These are phyloP conservation scores for Orobanche coerulescens DNA, from an alignment of 257 asterid species.

Conservation along the genomic window DNA sequence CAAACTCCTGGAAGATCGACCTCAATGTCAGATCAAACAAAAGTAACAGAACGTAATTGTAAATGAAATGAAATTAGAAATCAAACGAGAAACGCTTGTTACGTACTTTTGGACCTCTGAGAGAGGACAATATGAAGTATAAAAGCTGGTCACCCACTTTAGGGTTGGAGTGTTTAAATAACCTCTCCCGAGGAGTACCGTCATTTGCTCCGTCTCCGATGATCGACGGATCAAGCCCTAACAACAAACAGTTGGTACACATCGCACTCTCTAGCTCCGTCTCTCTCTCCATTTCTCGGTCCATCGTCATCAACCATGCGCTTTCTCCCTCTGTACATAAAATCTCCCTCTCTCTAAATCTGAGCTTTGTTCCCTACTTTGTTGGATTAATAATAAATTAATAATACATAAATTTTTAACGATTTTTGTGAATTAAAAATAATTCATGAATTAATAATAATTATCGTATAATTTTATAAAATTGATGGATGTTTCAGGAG, in stretches of 20 bases:
- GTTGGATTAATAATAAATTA: no score
- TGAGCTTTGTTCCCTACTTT: no score
- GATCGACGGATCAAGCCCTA: slow-evolving; percentile 88
- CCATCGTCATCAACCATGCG: slow-evolving; percentile 99
- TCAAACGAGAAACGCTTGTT: not conserved
- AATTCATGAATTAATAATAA: no score
- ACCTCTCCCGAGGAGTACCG: slow-evolving; percentile 81
- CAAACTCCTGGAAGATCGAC: slow-evolving; percentile 79
- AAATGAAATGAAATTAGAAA: no score
- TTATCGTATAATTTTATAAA: no score
- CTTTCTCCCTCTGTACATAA: no score
- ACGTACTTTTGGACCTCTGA: slow-evolving; percentile 59
- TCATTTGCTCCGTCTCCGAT: slow-evolving; percentile 82
- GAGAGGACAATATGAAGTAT: slow-evolving; percentile 84
- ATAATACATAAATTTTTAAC: no score
- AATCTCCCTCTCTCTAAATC: no score
- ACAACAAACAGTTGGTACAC: slow-evolving; percentile 95
- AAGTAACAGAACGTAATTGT: no score
- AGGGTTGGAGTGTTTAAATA: slow-evolving; percentile 96
- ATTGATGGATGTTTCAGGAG: no score
- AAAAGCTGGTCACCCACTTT: slow-evolving; percentile 97
- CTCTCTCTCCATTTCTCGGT: slow-evolving; percentile 98
- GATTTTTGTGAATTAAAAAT: no score
- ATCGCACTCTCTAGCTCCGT: slow-evolving; percentile 99
- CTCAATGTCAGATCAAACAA: no score